Evolutionary conservation across 768 basidiomycete genomes (phyloP), one percentile per base, ranked within the genome.

Genomic region (Boletus reticulatus): DNA sequence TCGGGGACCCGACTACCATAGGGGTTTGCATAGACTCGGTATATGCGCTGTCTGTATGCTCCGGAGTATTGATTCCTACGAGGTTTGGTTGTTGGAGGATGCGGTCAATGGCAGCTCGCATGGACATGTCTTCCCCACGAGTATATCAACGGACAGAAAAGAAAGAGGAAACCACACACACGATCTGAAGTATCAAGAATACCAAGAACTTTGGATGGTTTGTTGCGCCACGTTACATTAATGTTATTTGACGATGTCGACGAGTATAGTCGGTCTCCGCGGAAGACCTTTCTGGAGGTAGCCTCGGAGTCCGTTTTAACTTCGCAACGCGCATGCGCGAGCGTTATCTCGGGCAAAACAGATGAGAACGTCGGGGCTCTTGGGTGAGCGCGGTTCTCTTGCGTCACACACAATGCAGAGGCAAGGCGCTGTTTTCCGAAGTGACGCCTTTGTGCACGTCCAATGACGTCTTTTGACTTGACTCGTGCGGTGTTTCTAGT

Each of bases 351-450:
- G n/a, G 60, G 60, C 22, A 57, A 39, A 46, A 55, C 44, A 19
- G 62, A 61, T 10, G 61, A 51, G 43, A 54, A 50, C 3, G 50
- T 48, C 10, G 48, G 34, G n/a, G 24, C 29, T 14, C 45, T 51
- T 4, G 50, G 52, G 43, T 45, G 53, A 38, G 45, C n/a, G 27
- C 36, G 49, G 17, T 50, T 58, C 27, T 50, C 60, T 32, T 55
- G 61, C 11, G 49, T 59, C 46, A 37, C 53, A 49, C 57, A 62
- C 20, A 71, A 82, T 64, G 55, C 86, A 70, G 57, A 84, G 72
- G 59, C 67, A 34, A 88, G 75, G 27, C 82, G 78, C 59, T 84
- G 82, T 52, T 78, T 79, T 34, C 83, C 79, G 60, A 89, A 89
- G 57, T 83, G 82, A 17, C 73, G 75, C 56, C 80, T 85, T 57